Base-by-base conservation (phyloP, 2,329 filamentous ascomycete genomes). In the Epichloe baconii region DNA sequence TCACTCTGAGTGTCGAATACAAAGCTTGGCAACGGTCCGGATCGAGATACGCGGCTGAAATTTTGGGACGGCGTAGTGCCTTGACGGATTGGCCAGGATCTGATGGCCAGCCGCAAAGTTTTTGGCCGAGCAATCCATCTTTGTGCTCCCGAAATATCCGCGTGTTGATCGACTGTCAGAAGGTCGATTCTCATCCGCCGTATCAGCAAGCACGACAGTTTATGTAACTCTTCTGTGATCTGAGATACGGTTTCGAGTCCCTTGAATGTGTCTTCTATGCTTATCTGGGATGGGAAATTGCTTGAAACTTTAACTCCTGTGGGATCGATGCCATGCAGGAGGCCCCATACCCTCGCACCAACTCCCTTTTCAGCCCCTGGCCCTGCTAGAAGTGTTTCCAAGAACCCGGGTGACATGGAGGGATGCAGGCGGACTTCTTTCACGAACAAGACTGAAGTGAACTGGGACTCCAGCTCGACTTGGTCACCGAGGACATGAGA, bases 251-350 rank as follows among this genome's bases (percentile, higher is more conserved):
- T 81, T 57, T 85, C 78, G 1, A 95, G 71, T 15, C 82, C 80
- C 23, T 79, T 76, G 64, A 95, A 97, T 15, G 88, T 93, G 67
- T 97, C 90, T 63, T 97, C 91, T 56, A 97, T 93, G 65, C 88
- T 93, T 63, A 97, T 94, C 66, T 96, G 90, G 1, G 80, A 82
- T 0, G 91, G 91, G 1, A 94, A 68, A 44, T 82, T 78, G 57
- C 79, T 79, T 2, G 82, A 85, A 55, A 82, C 75, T 47, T 82
- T 80, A 17, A 97, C 88, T 53, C 87, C 82, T 0, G 77, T 74
- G 49, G 81, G 70, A 64, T 97, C 91, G 31, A 88, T 74, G 5
- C 90, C 91, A 63, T 96, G 84, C 2, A 97, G 69, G 6, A 95
- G 71, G 17, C 71, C 74, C 88, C 88, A 97, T 3, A 89, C 70